Base-by-base conservation (phyloP, 2,329 filamentous ascomycete genomes). In the Aurifilum marmelostoma region DNA sequence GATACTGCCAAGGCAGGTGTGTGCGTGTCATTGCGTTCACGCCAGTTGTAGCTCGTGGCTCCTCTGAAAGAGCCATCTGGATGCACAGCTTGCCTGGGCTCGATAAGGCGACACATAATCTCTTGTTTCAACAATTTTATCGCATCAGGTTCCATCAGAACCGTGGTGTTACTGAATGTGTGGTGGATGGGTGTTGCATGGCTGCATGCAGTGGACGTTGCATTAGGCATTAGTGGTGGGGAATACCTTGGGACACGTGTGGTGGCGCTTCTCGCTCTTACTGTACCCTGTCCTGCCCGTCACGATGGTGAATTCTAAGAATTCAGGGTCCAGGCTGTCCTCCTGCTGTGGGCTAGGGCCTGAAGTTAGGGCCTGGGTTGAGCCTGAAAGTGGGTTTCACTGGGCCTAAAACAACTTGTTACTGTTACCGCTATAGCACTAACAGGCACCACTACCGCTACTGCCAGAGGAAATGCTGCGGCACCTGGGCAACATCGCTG, bases 171-270 rank as follows among this genome's bases (percentile, higher is more conserved):
- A 18, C 16, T 14, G 14, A 29, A 29, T 18, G 14, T 56, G 52
- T 56, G 52, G 52, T 56, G 27, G 52, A 21, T 21, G n/a, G 43
- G 43, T n/a, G 4, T 11, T 29, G 52, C 18, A 47, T 47, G 43
- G 43, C 34, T 34, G 8, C 34, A 47, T 47, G 7, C 43, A n/a
- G 14, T 29, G 24, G 52, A 56, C 52, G 52, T 56, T 56, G 27
- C 24, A 56, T 56, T 56, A 56, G 27, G 52, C 52, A 29, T 18
- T 29, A 2, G 27, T 32, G 52, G 52, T 56, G 52, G 52, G 27
- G 52, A n/a, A 56, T 32, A 56, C 12, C 52, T 29, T 56, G 24
- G 43, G 43, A 56, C 52, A 56, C 52, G 52, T 56, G 52, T 56
- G 52, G 52, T 56, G 14, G 52, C 52, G 24, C 52, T 56, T 56